phyloP scores from a whole-genome alignment of 2,329 filamentous ascomycete genomes.

The Phyllosticta capitalensis region DNA sequence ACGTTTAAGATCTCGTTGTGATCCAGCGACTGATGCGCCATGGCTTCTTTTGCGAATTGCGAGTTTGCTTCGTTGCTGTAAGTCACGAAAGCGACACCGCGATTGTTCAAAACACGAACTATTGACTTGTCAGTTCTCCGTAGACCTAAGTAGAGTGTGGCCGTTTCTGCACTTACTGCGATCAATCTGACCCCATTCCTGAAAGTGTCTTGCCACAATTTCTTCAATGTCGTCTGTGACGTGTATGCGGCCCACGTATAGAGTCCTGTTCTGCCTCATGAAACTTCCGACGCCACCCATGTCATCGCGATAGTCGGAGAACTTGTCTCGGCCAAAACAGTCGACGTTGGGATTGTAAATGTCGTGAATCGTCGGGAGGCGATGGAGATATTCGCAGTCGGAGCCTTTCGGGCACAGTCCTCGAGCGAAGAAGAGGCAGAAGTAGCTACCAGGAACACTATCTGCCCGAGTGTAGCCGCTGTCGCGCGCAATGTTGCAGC shows the following conservation, averaged over 20 bases:
- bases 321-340: conserved; percentile 90
- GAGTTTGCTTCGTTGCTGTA: conserved; percentile 66
- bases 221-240: conserved; percentile 97
- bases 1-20: conserved; percentile 91
- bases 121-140: neutral
- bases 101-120: conserved; percentile 72
- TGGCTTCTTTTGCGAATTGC: conserved; percentile 59
- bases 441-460: conserved; percentile 57
- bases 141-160: neutral
- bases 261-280: conserved; percentile 82
- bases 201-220: conserved; percentile 86
- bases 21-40: conserved; percentile 89
- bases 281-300: conserved; percentile 97
- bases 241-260: conserved; percentile 90
- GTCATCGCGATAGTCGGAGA: conserved; percentile 86
- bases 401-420: conserved; percentile 74
- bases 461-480: conserved; percentile 43
- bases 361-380: conserved; percentile 77
- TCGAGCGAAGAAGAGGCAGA: conserved; percentile 87
- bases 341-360: conserved; percentile 90
- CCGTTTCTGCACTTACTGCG: conserved; percentile 39
- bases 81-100: conserved; percentile 91
- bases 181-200: conserved; percentile 93
- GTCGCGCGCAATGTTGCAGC: conserved; percentile 75
- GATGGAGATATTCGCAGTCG: conserved; percentile 90